Base-by-base conservation (phyloP, 2,329 filamentous ascomycete genomes). In the Tolypocladium cylindrosporum region DNA sequence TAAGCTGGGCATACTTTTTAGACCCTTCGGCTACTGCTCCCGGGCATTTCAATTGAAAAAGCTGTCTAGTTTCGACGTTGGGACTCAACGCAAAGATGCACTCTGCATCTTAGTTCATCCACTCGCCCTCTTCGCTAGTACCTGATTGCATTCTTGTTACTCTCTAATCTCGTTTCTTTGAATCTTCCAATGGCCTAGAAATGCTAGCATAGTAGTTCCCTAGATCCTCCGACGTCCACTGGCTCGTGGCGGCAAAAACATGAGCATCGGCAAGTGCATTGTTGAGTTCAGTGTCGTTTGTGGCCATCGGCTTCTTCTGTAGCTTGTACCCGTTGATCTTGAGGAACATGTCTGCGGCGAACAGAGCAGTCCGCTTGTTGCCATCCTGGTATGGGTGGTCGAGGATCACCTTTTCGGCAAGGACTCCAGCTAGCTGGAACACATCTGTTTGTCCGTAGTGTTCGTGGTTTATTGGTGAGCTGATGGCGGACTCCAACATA, bases 341-440 rank as follows among this genome's bases (percentile, higher is more conserved):
- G 6, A 64, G 55, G 41, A 65, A 63, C 62, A 62, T 62, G 21
- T 65, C 60, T n/a, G 60, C 61, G 1, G 63, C 62, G 1, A 42
- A 58, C 2, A 62, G 60, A 39, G 62, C 56, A n/a, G 54, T 60
- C 48, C 62, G 42, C 36, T 65, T 66, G 54, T 65, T 66, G 21
- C 60, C 61, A 50, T 64, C 60, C 21, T 61, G 57, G 45, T 62
- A 67, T 1, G 61, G 51, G 27, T 67, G 61, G 36, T 67, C 54
- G 8, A 66, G 61, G 11, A 64, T 59, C 13, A 67, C 55, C 54
- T 63, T 66, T 50, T 61, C 45, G 1, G 62, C 62, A 19, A 65
- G 62, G 11, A 65, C 27, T 1, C 63, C 64, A 1, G 65, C 62
- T 7, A 65, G 39, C 55, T 60, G 57, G 45, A 66, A 64, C 1